A percentile compares a stretch with the other conserved stretches of the same genome.
These are phyloP conservation scores for Coffea humblotiana DNA, from an alignment of 305 asterid genomes.

Conservation along the genomic window DNA sequence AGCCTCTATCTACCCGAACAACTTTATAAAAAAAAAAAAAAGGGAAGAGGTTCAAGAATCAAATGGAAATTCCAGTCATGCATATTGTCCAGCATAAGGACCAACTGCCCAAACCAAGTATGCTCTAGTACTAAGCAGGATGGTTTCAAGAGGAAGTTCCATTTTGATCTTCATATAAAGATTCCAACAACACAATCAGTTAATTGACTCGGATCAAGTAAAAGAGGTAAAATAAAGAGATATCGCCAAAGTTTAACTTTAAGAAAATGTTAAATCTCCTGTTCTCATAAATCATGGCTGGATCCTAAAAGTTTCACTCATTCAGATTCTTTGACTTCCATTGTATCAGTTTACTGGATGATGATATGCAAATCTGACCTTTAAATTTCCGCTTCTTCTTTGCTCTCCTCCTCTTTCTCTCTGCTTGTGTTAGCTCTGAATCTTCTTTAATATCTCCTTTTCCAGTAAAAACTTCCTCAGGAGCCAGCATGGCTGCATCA, in stretches of 20 bases:
- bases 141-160: neutral
- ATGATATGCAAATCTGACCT: constrained; percentile 42
- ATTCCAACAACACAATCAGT: neutral
- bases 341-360: neutral
- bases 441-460: constrained; percentile 93
- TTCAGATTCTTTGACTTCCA: neutral
- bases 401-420: constrained; percentile 88
- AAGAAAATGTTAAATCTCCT: neutral
- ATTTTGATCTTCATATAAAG: neutral
- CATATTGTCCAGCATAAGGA: neutral
- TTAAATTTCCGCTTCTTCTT: constrained; percentile 79
- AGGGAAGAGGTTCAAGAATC: no score
- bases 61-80: neutral
- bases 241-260: neutral
- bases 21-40: no score
- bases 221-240: neutral
- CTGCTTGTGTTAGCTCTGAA: constrained; percentile 74
- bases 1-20: neutral
- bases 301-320: neutral
- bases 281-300: neutral
- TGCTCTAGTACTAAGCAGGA: neutral
- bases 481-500: constrained; percentile 98
- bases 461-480: constrained; percentile 91
- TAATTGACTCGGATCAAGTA: neutral
- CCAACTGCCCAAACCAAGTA: neutral